These are phyloP conservation scores for Termitomyces sp. DNA, from an alignment of 1,284 basidiomycete species.

Conservation along the genomic window DNA sequence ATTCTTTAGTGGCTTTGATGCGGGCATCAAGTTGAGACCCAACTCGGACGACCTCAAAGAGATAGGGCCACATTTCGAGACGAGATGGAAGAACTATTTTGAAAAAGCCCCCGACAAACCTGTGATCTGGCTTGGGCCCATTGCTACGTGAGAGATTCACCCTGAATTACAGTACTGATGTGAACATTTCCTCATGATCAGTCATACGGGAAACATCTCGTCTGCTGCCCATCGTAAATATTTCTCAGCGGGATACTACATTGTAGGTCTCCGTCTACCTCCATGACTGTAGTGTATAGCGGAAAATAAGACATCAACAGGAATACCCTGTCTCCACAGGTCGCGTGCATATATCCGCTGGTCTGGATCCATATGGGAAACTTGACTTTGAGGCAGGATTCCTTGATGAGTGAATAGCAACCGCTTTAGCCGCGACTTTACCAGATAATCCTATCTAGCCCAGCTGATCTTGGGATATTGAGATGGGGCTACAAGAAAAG, in stretches of 20 bases:
- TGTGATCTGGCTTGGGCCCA: slow-evolving; percentile 26
- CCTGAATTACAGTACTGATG: background rate
- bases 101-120: slow-evolving; percentile 32
- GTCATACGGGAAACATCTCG: slow-evolving; percentile 20
- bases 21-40: slow-evolving; percentile 36
- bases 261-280: slow-evolving; percentile 16
- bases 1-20: slow-evolving; percentile 32
- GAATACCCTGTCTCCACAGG: slow-evolving; percentile 25
- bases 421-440: no score
- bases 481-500: slow-evolving; percentile 54
- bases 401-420: slow-evolving; percentile 19
- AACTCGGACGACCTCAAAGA: slow-evolving; percentile 30
- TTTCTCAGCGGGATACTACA: slow-evolving; percentile 24
- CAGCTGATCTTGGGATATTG: slow-evolving; percentile 48
- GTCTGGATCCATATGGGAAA: slow-evolving; percentile 20
- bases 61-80: slow-evolving; percentile 31
- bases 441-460: slow-evolving; percentile 24
- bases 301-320: slow-evolving; percentile 7
- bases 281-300: no score
- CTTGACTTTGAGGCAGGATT: slow-evolving; percentile 26
- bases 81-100: slow-evolving; percentile 33
- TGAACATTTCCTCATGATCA: background rate
- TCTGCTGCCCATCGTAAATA: slow-evolving; percentile 22
- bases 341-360: slow-evolving; percentile 23
- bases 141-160: slow-evolving; percentile 24